A percentile compares a stretch with the other conserved stretches of the same genome.
Evolutionary conservation across 345 rosid species (phyloP).

Genomic region (Heritiera fomes): DNA sequence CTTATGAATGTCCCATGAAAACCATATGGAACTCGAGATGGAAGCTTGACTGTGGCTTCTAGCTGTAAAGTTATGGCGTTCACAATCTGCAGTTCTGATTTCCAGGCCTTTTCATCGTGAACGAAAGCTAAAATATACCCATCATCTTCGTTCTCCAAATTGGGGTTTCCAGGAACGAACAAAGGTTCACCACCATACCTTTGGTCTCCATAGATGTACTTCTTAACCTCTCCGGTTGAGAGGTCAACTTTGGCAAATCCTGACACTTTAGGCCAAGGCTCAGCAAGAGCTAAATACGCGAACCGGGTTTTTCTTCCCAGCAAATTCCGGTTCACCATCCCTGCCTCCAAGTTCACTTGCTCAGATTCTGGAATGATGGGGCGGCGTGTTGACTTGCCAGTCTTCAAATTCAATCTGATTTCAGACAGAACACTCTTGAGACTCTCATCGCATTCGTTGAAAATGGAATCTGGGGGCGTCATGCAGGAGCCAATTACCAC

Average conservation of each 20-base stretch:
- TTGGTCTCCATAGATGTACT: conserved; percentile 58
- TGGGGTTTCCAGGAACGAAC: conserved; percentile 49
- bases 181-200: conserved; percentile 80
- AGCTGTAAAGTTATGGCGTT: conserved; percentile 59
- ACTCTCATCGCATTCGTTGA: conserved; percentile 76
- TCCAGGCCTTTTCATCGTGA: conserved; percentile 75
- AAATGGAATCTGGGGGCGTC: conserved; percentile 89
- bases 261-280: conserved; percentile 91
- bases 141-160: conserved; percentile 49
- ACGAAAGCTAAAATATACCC: conserved; percentile 68
- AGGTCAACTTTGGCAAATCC: conserved; percentile 82
- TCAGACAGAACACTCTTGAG: conserved; percentile 71
- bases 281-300: conserved; percentile 77
- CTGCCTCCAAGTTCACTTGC: conserved; percentile 78
- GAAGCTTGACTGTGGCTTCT: conserved; percentile 66
- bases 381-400: conserved; percentile 66
- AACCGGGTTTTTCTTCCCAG: conserved; percentile 73
- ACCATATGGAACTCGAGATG: conserved; percentile 86
- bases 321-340: conserved; percentile 77
- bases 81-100: conserved; percentile 72
- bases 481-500: conserved; percentile 87
- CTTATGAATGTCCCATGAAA: conserved; percentile 83
- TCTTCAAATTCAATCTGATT: conserved; percentile 63
- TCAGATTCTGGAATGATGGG: conserved; percentile 50
- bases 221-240: conserved; percentile 51